A percentile compares a stretch with the other conserved stretches of the same genome.
Evolutionary conservation across 2,329 filamentous ascomycete genomes (phyloP).

Genomic region (Stenocarpella maydis): DNA sequence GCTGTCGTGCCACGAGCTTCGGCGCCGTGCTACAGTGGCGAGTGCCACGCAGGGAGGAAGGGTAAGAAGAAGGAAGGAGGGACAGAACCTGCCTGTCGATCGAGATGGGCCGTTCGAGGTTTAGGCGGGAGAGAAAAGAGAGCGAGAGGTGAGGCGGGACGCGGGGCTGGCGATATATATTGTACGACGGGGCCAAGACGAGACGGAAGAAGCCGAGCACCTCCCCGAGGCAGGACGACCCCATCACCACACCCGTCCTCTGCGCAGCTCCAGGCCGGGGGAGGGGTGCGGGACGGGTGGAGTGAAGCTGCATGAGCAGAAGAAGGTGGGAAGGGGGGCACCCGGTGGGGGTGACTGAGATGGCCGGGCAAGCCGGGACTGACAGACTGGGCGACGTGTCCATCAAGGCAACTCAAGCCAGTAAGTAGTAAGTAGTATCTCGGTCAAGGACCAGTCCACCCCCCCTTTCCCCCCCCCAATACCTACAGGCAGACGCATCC

Average conservation of each 20-base stretch:
- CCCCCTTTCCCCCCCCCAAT: not conserved
- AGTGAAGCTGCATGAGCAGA: conserved; percentile 4
- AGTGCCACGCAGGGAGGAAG: not conserved
- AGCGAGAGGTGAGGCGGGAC: not conserved
- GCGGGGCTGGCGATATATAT: not conserved
- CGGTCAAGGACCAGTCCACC: no score
- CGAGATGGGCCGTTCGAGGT: not conserved
- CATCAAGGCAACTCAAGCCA: not conserved
- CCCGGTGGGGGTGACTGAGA: not conserved
- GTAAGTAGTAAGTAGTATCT: no score
- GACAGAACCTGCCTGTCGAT: not conserved
- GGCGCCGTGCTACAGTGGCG: conserved; percentile 2
- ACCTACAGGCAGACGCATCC: not conserved
- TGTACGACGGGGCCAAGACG: conserved; percentile 8
- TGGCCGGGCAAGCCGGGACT: no score
- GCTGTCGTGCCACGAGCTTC: conserved; percentile 9
- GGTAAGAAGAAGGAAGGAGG: not conserved
- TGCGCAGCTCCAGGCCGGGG: not conserved
- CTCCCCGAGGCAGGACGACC: not conserved
- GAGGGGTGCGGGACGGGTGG: not conserved
- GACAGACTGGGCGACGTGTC: not conserved
- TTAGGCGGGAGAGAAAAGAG: not conserved
- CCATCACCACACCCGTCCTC: no score
- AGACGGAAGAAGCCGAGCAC: not conserved
- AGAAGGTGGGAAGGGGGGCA: conserved; percentile 1